These are phyloP conservation scores for Xanthoconium purpureum DNA, from an alignment of 768 basidiomycete genomes.

Conservation along the genomic window DNA sequence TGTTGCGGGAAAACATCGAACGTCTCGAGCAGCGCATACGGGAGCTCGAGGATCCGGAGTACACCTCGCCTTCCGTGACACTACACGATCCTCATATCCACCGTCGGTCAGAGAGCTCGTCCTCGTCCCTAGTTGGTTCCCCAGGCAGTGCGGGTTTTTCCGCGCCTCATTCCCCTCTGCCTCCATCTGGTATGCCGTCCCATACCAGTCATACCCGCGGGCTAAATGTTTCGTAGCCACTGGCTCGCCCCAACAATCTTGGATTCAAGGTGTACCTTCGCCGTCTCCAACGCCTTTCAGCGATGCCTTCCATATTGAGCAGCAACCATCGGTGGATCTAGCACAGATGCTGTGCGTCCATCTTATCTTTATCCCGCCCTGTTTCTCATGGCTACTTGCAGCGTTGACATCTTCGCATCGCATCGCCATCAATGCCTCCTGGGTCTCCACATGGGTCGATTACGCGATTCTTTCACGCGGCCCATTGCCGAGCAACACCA, in stretches of 20 bases:
- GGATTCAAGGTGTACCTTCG: conserved; percentile 48
- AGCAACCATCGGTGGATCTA: conserved; percentile 54
- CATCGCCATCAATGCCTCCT: conserved; percentile 75
- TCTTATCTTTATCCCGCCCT: conserved; percentile 6
- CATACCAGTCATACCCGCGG: background rate
- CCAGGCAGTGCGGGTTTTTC: conserved; percentile 50
- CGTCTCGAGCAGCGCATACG: conserved; percentile 68
- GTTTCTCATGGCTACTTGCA: conserved; percentile 29
- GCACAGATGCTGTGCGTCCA: conserved; percentile 60
- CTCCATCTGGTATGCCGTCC: conserved; percentile 44
- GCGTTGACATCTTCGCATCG: conserved; percentile 71
- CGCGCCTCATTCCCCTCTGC: conserved; percentile 58
- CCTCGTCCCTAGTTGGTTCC: conserved; percentile 50
- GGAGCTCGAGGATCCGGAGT: conserved; percentile 75
- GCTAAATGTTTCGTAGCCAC: conserved; percentile 33
- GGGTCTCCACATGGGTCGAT: conserved; percentile 62
- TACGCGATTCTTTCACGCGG: conserved; percentile 57
- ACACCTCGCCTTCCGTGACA: conserved; percentile 62
- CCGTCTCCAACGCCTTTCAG: conserved; percentile 55
- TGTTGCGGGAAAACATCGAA: conserved; percentile 73
- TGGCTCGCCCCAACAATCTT: conserved; percentile 51
- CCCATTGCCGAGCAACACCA: conserved; percentile 63
- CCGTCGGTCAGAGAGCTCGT: conserved; percentile 44
- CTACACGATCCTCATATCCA: conserved; percentile 64
- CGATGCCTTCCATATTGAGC: conserved; percentile 44